A percentile compares a stretch with the other conserved stretches of the same genome.
phyloP scores from a whole-genome alignment of 352 stramenopile species.

The Phytopythium litorale region DNA sequence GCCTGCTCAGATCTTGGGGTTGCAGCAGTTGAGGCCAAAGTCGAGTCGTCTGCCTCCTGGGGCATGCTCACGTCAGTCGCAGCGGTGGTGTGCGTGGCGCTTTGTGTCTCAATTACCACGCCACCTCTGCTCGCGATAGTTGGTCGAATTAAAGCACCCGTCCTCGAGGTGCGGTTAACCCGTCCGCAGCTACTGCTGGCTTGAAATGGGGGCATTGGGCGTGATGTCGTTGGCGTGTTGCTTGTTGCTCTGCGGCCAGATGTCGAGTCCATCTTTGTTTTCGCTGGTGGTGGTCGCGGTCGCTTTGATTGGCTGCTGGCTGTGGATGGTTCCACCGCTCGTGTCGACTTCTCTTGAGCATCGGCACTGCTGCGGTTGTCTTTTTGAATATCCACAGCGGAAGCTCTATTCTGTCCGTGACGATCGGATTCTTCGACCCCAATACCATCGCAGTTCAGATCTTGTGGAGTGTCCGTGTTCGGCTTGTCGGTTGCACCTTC shows the following conservation, averaged over 20 bases:
- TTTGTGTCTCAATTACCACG: neutral
- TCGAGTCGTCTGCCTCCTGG: neutral
- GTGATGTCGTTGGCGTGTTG: neutral
- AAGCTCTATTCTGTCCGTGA: neutral
- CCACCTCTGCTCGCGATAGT: neutral
- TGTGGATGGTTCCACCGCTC: neutral
- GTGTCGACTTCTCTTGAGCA: neutral
- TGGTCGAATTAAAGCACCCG: neutral
- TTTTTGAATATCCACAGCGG: neutral
- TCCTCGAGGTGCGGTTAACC: neutral
- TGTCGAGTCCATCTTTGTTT: neutral
- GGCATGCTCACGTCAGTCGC: neutral
- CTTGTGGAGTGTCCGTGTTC: neutral
- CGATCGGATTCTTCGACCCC: too few relatives aligned
- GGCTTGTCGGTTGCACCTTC: neutral
- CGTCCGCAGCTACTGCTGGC: neutral
- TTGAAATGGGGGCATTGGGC: neutral
- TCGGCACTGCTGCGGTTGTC: neutral
- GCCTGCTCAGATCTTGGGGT: too few relatives aligned
- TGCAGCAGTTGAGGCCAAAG: neutral
- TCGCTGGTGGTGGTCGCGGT: slow-evolving; percentile 1
- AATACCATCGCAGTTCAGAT: neutral
- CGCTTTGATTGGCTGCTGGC: neutral
- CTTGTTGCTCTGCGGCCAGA: neutral
- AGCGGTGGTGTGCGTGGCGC: neutral